Percentiles rank a stretch among this genome's conserved stretches.
Evolutionary conservation across 2,329 filamentous ascomycete species (phyloP).

Genomic region (Fusarium penzigii): DNA sequence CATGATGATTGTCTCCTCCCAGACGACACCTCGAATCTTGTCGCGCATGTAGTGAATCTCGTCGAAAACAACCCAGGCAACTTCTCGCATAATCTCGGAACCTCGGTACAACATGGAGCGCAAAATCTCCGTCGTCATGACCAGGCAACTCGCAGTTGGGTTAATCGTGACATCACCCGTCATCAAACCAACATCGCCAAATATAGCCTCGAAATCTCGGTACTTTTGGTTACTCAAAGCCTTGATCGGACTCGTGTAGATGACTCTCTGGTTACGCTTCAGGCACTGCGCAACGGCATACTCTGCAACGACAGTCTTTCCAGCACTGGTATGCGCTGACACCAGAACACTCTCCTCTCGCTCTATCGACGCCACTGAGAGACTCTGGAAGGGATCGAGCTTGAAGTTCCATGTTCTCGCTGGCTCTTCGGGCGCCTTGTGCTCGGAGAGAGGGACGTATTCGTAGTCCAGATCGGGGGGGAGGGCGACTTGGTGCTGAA

Average conservation of each 20-base stretch:
- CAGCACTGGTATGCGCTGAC: conserved; percentile 94
- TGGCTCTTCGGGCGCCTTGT: conserved; percentile 85
- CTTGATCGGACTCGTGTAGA: conserved; percentile 99
- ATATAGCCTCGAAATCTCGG: conserved; percentile 91
- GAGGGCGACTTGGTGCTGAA: conserved; percentile 95
- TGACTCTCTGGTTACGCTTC: conserved; percentile 96
- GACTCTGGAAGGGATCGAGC: conserved; percentile 94
- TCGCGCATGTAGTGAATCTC: conserved; percentile 99
- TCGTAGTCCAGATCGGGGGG: conserved; percentile 93
- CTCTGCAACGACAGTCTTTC: conserved; percentile 97
- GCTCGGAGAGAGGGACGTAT: conserved; percentile 91
- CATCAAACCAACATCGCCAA: conserved; percentile 97
- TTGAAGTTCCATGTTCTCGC: conserved; percentile 86
- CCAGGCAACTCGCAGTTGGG: conserved; percentile 93
- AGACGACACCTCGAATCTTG: conserved; percentile 91
- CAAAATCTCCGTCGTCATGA: conserved; percentile 99
- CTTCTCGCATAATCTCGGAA: conserved; percentile 99
- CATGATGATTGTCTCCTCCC: conserved; percentile 99
- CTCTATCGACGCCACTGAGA: conserved; percentile 93
- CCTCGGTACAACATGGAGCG: conserved; percentile 97
- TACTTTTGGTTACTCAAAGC: conserved; percentile 99
- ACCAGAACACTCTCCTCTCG: conserved; percentile 95
- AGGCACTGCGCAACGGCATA: conserved; percentile 97
- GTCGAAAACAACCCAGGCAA: conserved; percentile 97
- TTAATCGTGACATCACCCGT: conserved; percentile 99